Percentiles rank a stretch among this genome's conserved stretches.
Conservation (phyloP, 352 stramenopile species). For the Globisporangium irregulare region DNA sequence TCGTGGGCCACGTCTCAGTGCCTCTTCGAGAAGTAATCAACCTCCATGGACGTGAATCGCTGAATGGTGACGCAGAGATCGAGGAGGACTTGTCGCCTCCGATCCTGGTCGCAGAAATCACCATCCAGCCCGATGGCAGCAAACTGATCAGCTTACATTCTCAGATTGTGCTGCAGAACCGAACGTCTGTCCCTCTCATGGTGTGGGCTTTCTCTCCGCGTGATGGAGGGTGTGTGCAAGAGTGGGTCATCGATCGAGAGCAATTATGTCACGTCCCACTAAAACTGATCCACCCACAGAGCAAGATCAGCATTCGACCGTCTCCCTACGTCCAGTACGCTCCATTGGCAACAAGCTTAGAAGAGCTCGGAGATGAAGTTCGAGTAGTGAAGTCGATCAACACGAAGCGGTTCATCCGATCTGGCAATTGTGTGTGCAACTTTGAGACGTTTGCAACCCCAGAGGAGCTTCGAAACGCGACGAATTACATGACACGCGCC, state of each 20-base stretch:
- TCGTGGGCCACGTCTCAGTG: slow-evolving; percentile 84
- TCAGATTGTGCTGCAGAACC: slow-evolving; percentile 84
- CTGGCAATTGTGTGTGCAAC: slow-evolving; percentile 75
- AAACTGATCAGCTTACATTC: slow-evolving; percentile 88
- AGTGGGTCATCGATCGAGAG: slow-evolving; percentile 86
- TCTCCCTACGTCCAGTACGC: slow-evolving; percentile 85
- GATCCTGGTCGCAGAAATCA: slow-evolving; percentile 84
- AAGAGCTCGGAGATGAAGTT: slow-evolving; percentile 75
- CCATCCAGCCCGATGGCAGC: slow-evolving; percentile 82
- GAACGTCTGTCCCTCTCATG: slow-evolving; percentile 84
- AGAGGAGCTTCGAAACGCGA: slow-evolving; percentile 59
- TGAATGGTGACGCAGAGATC: slow-evolving; percentile 26
- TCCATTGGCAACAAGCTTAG: slow-evolving; percentile 72
- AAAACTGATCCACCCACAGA: slow-evolving; percentile 81
- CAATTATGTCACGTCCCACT: slow-evolving; percentile 80
- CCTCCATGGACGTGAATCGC: slow-evolving; percentile 17
- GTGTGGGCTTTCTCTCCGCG: slow-evolving; percentile 87
- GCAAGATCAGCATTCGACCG: slow-evolving; percentile 84
- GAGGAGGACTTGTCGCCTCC: slow-evolving; percentile 67
- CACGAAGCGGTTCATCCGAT: slow-evolving; percentile 78
- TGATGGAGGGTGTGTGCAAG: slow-evolving; percentile 64
- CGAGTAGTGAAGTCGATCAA: slow-evolving; percentile 67
- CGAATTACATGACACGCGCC: slow-evolving; percentile 27
- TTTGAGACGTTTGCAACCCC: slow-evolving; percentile 76
- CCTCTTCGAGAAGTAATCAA: slow-evolving; percentile 57